A percentile compares a stretch with the other conserved stretches of the same genome.
phyloP scores from a whole-genome alignment of 306 rosid species.

The Mimosa pudica region DNA sequence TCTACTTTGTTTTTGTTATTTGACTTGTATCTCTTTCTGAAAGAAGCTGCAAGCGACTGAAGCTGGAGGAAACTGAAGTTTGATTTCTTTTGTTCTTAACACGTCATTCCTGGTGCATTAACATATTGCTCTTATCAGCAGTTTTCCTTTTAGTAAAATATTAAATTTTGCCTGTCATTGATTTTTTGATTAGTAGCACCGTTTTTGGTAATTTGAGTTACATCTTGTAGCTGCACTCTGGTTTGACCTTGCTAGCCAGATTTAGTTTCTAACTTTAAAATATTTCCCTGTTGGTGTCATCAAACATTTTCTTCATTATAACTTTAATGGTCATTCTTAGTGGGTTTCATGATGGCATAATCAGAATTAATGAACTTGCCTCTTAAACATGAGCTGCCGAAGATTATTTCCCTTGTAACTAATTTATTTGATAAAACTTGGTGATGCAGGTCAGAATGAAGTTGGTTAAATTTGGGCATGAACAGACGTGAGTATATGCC shows the following conservation, averaged over 20 bases:
- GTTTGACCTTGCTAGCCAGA: conserved; percentile 15
- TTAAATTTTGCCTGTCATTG: conserved; percentile 9
- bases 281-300: conserved; percentile 4
- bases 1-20: background rate
- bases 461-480: conserved; percentile 78
- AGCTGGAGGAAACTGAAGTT: conserved; percentile 15
- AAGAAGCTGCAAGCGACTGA: background rate
- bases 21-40: background rate
- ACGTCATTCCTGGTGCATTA: background rate
- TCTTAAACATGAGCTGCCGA: conserved; percentile 7
- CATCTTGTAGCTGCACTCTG: background rate
- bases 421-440: conserved; percentile 33
- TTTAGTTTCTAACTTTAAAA: conserved; percentile 11
- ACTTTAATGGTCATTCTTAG: conserved; percentile 7
- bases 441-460: conserved; percentile 84
- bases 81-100: conserved; percentile 3
- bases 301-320: conserved; percentile 17
- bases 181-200: background rate
- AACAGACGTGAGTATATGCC: conserved; percentile 70
- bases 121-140: background rate
- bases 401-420: conserved; percentile 6
- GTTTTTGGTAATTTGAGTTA: background rate
- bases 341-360: background rate
- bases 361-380: conserved; percentile 16
- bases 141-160: background rate